Base-by-base conservation (phyloP, 176 grass and related monocot genomes). In the Microstegium vimineum region DNA sequence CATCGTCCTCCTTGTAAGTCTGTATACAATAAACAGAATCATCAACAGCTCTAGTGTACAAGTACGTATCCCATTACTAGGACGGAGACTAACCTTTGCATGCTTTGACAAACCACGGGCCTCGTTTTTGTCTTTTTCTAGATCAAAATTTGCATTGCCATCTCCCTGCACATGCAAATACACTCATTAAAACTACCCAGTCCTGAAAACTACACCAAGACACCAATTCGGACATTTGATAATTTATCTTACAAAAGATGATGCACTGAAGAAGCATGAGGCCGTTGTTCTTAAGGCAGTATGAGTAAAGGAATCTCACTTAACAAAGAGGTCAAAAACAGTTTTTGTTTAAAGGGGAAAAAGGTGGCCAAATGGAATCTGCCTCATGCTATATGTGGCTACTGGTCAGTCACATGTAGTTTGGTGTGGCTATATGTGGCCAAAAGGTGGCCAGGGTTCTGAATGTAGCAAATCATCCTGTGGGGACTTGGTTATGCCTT, bases 101-200 rank as follows among this genome's bases (percentile, higher is more conserved):
- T 88, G 84, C 73, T 99, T 95, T 70, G 89, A 86, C 12, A 62
- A 79, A 17, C 41, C 49, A 76, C 90, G 79, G 4, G 64, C 62
- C 14, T 95, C 96, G 47, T 90, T 90, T 81, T 89, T 99, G 46
- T 99, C 93, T 86, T 98, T 98, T 22, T 95, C 96, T 84, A 73
- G 17, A 85, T 95, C 89, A 68, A 38, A 46, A 63, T 60, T 82
- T 74, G 80, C 60, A 78, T 74, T 90, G 64, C 75, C 87, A 73
- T 95, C 91, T 47, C 71, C 51, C 96, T 99, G 81, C 51, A 89
- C 43, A 68, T 71, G 75, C 37, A 68, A 62, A 79, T 62, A 62
- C 33, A 71, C 27, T 46, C 57, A 31, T n/a, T 75, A 35, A 81
- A 85, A 77, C 14, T 59, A 45, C 42, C 23, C 30, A 32, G 9